Percentiles rank a stretch among this genome's conserved stretches.
phyloP scores from a whole-genome alignment of 441 rosid species.

The Mallotus repandus region DNA sequence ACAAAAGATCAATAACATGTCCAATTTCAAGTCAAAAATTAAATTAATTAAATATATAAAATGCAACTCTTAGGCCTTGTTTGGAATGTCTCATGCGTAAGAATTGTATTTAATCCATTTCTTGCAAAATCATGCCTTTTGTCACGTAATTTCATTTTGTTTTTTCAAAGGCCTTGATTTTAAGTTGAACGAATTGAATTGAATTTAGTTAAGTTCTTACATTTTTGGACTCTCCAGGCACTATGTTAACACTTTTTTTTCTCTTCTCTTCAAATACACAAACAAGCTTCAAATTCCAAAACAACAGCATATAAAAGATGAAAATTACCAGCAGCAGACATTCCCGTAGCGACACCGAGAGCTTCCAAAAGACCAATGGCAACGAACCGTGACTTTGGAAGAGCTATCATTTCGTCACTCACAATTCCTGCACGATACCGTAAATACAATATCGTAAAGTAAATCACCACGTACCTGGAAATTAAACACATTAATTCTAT shows the following conservation, averaged over 20 bases:
- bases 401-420: conserved; percentile 60
- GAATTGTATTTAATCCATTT: too few relatives aligned
- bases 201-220: too few relatives aligned
- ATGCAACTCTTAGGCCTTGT: too few relatives aligned
- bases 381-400: conserved; percentile 68
- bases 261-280: too few relatives aligned
- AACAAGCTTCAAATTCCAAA: too few relatives aligned
- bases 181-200: background rate
- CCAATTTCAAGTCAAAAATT: background rate
- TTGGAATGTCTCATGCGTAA: too few relatives aligned
- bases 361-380: conserved; percentile 76
- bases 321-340: conserved; percentile 78
- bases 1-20: conserved; percentile 12
- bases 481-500: conserved; percentile 9
- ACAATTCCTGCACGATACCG: conserved; percentile 69
- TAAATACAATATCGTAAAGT: conserved; percentile 53
- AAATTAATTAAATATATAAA: background rate
- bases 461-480: conserved; percentile 63
- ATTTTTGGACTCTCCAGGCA: too few relatives aligned
- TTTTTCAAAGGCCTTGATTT: background rate
- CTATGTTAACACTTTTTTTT: too few relatives aligned
- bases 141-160: too few relatives aligned
- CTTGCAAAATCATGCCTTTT: too few relatives aligned
- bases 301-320: too few relatives aligned
- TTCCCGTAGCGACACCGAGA: conserved; percentile 74